Conservation (phyloP, 257 asterid genomes). For the Nicotiana undulata region DNA sequence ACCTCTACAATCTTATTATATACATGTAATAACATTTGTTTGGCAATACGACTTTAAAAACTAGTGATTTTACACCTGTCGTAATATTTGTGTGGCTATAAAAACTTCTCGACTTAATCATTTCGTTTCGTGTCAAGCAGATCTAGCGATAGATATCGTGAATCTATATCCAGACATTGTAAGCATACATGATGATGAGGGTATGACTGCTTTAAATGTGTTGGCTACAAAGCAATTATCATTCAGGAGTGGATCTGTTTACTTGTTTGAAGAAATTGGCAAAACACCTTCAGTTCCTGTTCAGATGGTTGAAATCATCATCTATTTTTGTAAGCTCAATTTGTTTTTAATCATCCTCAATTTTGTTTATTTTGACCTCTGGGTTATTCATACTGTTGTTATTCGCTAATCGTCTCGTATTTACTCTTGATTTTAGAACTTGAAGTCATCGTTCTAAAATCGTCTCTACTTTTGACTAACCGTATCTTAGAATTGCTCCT, state of each 20-base stretch:
- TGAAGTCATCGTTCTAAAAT: too few relatives aligned
- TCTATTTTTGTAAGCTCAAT: neutral
- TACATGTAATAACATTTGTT: too few relatives aligned
- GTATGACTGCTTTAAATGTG: constrained; percentile 4
- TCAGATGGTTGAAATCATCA: neutral
- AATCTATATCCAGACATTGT: constrained; percentile 5
- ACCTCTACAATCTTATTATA: too few relatives aligned
- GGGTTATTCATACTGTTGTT: neutral
- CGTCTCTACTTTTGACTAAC: too few relatives aligned
- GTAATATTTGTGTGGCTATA: too few relatives aligned
- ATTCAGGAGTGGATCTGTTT: constrained; percentile 9
- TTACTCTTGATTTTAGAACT: neutral
- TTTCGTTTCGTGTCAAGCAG: neutral
- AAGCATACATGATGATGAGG: neutral
- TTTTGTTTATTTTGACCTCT: too few relatives aligned
- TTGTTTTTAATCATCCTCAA: neutral
- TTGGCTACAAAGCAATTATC: constrained; percentile 5
- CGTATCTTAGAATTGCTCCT: too few relatives aligned
- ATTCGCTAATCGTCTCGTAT: neutral
- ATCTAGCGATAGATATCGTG: constrained; percentile 3
- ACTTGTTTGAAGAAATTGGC: neutral
- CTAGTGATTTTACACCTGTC: too few relatives aligned
- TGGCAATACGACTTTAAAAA: too few relatives aligned
- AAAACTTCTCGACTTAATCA: too few relatives aligned
- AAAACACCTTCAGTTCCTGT: neutral